Percentiles rank a stretch among this genome's conserved stretches.
phyloP scores from a whole-genome alignment of 2,329 filamentous ascomycete genomes.

The Aspergillus chevalieri region DNA sequence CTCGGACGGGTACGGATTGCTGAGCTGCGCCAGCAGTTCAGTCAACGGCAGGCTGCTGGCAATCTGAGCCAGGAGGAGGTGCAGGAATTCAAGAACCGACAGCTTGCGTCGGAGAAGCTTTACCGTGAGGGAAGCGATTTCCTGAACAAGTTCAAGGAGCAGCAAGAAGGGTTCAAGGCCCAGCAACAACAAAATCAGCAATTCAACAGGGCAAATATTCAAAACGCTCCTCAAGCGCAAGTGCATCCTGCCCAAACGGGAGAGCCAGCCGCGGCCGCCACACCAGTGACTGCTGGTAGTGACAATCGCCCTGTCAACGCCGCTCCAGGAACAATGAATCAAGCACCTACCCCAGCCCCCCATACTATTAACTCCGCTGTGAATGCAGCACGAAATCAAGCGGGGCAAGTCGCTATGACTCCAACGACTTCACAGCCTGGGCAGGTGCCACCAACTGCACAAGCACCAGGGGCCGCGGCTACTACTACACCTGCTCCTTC shows the following conservation, averaged over 20 bases:
- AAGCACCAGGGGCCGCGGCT: constrained; percentile 21
- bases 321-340: constrained; percentile 24
- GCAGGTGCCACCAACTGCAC: constrained; percentile 21
- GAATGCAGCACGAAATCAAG: constrained; percentile 38
- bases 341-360: constrained; percentile 33
- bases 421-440: constrained; percentile 29
- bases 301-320: constrained; percentile 17
- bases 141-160: constrained; percentile 43
- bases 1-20: constrained; percentile 38
- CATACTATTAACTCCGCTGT: constrained; percentile 47
- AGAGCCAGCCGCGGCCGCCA: constrained; percentile 13
- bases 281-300: constrained; percentile 2
- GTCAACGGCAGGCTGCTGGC: constrained; percentile 33
- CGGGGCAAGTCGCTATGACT: constrained; percentile 31
- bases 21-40: constrained; percentile 36
- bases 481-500: constrained; percentile 17
- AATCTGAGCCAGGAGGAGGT: constrained; percentile 38
- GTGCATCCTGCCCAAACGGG: constrained; percentile 13
- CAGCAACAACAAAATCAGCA: constrained; percentile 26
- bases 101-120: constrained; percentile 35
- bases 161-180: constrained; percentile 40
- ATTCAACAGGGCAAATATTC: constrained; percentile 18
- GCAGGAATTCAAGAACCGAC: constrained; percentile 38
- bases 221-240: constrained; percentile 6
- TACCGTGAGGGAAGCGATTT: constrained; percentile 42